These are phyloP conservation scores for Piloderma croceum DNA, from an alignment of 768 basidiomycete species.

Conservation along the genomic window DNA sequence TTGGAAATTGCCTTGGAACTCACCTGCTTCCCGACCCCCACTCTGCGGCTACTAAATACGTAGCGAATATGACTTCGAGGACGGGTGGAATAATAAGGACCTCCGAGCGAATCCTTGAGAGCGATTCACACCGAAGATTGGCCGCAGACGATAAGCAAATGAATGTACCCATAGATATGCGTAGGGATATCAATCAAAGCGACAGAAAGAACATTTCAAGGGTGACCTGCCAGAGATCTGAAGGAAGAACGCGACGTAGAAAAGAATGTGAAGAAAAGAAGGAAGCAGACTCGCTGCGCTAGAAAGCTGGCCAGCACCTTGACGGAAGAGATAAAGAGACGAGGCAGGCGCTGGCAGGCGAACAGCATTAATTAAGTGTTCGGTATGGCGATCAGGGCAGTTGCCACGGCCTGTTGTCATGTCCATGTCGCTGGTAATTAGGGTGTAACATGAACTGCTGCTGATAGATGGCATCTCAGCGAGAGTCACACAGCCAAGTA, in stretches of 20 bases:
- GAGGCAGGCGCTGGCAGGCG: constrained; percentile 1
- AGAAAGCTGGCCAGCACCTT: constrained; percentile 20
- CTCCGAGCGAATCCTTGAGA: constrained; percentile 40
- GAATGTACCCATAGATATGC: constrained; percentile 40
- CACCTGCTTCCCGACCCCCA: constrained; percentile 47
- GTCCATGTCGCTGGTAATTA: no score
- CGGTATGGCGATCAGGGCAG: no score
- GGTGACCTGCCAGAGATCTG: constrained; percentile 21
- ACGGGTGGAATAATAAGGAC: constrained; percentile 57
- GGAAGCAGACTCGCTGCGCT: constrained; percentile 47
- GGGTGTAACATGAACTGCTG: no score
- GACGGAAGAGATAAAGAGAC: constrained; percentile 8
- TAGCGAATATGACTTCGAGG: constrained; percentile 56
- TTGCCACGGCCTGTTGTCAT: no score
- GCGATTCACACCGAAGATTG: constrained; percentile 63
- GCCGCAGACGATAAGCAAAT: constrained; percentile 66
- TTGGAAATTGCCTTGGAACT: no score
- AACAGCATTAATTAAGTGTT: no score
- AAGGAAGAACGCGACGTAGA: constrained; percentile 14
- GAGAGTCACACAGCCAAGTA: no score
- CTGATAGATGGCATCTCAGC: no score
- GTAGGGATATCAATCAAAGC: constrained; percentile 8
- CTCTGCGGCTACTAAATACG: constrained; percentile 45
- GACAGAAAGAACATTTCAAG: constrained; percentile 32
- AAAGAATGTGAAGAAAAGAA: constrained; percentile 33